These are phyloP conservation scores for Coffea canephora DNA, from an alignment of 257 asterid genomes.

Conservation along the genomic window DNA sequence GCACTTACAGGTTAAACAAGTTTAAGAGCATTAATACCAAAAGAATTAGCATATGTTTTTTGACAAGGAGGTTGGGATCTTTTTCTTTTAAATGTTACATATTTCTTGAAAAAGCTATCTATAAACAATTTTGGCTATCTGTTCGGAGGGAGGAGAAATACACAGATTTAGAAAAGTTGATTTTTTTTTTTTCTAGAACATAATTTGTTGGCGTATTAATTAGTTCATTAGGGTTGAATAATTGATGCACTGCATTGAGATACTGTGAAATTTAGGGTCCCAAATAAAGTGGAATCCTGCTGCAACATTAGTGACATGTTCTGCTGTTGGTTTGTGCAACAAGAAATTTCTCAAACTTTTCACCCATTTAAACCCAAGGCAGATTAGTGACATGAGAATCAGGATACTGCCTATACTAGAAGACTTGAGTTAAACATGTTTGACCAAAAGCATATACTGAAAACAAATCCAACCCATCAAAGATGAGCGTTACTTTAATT, in stretches of 20 bases:
- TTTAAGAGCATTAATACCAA: not conserved
- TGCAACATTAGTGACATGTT: not conserved
- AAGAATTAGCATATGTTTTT: not conserved
- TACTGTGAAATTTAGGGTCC: no score
- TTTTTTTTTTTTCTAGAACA: no score
- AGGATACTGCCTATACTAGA: no score
- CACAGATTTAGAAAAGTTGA: not conserved
- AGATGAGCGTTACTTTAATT: no score
- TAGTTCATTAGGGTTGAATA: no score
- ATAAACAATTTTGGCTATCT: no score
- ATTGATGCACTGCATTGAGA: no score
- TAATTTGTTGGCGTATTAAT: not conserved
- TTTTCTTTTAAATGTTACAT: not conserved
- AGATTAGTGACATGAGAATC: no score
- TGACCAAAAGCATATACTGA: no score
- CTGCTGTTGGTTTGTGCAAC: not conserved
- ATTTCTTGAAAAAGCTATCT: not conserved
- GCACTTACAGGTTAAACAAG: not conserved
- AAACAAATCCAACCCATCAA: no score
- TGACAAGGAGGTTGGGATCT: not conserved
- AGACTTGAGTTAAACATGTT: no score
- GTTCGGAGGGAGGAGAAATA: not conserved
- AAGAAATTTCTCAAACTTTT: not conserved
- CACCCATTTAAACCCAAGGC: not conserved
- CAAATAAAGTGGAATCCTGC: not conserved